Evolutionary conservation across 2,329 filamentous ascomycete species (phyloP).

Genomic region (Paracorniculantispora psalliotae): DNA sequence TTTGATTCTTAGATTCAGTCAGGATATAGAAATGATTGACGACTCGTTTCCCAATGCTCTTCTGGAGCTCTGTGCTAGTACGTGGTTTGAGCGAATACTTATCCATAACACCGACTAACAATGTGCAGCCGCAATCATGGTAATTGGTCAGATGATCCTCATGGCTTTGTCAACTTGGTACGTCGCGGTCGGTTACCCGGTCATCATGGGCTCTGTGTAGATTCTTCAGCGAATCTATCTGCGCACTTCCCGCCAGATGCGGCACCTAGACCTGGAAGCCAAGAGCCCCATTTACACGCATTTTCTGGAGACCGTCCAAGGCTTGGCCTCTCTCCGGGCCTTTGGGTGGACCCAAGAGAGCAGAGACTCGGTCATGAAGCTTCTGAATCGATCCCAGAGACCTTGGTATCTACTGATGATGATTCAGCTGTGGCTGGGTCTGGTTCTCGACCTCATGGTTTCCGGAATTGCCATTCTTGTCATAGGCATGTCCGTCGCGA

Average conservation of each 20-base stretch:
- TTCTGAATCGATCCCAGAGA: slow-evolving; percentile 5
- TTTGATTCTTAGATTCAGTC: neutral
- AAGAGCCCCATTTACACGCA: slow-evolving; percentile 39
- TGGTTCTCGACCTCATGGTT: slow-evolving; percentile 35
- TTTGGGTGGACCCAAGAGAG: slow-evolving; percentile 18
- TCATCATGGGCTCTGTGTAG: neutral
- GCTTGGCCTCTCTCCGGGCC: slow-evolving; percentile 21
- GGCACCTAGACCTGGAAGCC: slow-evolving; percentile 48
- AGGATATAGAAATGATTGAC: neutral
- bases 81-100: neutral
- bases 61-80: neutral
- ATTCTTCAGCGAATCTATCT: slow-evolving; percentile 26
- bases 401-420: slow-evolving; percentile 33
- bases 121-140: neutral
- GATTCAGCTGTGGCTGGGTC: slow-evolving; percentile 41
- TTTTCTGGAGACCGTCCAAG: slow-evolving; percentile 31
- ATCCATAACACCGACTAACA: neutral
- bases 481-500: neutral
- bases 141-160: neutral
- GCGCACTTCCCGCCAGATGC: slow-evolving; percentile 49
- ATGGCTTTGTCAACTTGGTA: slow-evolving; percentile 13
- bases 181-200: neutral
- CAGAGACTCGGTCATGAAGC: neutral
- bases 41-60: neutral
- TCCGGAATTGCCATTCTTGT: neutral